These are phyloP conservation scores for Diaporthe sp. DNA, from an alignment of 2,329 filamentous ascomycete genomes.

Conservation along the genomic window DNA sequence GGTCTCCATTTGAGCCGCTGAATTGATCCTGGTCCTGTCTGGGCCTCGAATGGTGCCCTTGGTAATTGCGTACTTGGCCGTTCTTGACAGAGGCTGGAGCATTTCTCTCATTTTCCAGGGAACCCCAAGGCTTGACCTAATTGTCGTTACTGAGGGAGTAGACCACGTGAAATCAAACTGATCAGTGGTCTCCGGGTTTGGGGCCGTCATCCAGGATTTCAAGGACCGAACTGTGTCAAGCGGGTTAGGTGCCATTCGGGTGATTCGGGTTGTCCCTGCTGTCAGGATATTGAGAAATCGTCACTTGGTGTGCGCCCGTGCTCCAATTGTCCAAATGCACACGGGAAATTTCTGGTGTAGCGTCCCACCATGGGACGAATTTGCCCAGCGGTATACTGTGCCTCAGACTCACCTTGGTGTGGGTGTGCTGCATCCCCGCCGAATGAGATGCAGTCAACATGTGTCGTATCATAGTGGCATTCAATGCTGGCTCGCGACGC, in stretches of 20 bases:
- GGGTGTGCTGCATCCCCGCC: conserved; percentile 16
- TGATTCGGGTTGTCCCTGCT: neutral
- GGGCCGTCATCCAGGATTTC: neutral
- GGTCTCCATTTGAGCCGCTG: neutral
- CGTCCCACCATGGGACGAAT: neutral
- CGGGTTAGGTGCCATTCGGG: conserved; percentile 1
- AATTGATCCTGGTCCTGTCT: neutral
- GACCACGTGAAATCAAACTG: neutral
- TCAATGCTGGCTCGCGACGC: neutral
- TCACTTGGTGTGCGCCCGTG: neutral
- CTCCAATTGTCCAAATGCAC: neutral
- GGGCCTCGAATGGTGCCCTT: neutral
- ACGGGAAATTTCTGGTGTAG: neutral
- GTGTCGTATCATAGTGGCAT: neutral
- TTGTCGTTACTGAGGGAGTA: neutral
- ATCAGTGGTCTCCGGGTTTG: neutral
- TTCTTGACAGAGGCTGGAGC: neutral
- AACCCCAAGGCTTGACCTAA: neutral
- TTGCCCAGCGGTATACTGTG: conserved; percentile 4
- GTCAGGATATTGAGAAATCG: neutral
- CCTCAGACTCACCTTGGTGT: neutral
- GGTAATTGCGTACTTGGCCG: neutral
- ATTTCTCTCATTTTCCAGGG: neutral
- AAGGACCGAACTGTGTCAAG: neutral
- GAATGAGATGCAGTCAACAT: conserved; percentile 10